These are phyloP conservation scores for Maudiozyma saulgeensis DNA, from an alignment of 805 yeast species.

Conservation along the genomic window DNA sequence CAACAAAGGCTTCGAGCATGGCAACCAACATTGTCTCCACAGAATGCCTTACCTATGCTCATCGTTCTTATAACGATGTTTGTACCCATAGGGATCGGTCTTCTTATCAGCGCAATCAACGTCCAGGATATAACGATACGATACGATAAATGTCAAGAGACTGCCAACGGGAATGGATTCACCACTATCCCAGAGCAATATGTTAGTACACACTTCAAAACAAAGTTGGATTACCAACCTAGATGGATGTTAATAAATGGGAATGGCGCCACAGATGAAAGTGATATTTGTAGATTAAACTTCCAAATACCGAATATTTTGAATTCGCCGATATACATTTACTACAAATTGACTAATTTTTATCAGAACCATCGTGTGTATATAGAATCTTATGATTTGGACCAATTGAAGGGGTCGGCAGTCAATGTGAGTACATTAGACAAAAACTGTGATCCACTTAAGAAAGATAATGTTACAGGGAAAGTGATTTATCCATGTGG, in stretches of 20 bases:
- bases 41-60: constrained; percentile 80
- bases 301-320: constrained; percentile 66
- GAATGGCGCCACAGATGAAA: constrained; percentile 17
- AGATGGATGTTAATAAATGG: constrained; percentile 51
- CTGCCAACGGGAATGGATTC: constrained; percentile 38
- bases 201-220: constrained; percentile 51
- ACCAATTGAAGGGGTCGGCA: constrained; percentile 72
- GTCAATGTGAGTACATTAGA: constrained; percentile 42
- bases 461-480: constrained; percentile 17
- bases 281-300: constrained; percentile 48
- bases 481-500: constrained; percentile 67
- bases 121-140: constrained; percentile 67
- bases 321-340: constrained; percentile 62
- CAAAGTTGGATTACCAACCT: constrained; percentile 32
- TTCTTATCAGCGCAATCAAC: constrained; percentile 58
- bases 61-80: constrained; percentile 64
- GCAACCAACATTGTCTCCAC: constrained; percentile 86
- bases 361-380: constrained; percentile 92
- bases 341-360: constrained; percentile 81
- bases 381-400: constrained; percentile 72
- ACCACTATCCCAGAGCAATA: constrained; percentile 50
- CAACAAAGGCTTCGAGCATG: constrained; percentile 57
- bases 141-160: constrained; percentile 55
- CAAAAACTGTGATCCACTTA: constrained; percentile 30
- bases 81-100: constrained; percentile 84